Evolutionary conservation across 2,329 filamentous ascomycete genomes (phyloP), one percentile per base, ranked within the genome.

Genomic region (Coccinonectria pachysandricola): DNA sequence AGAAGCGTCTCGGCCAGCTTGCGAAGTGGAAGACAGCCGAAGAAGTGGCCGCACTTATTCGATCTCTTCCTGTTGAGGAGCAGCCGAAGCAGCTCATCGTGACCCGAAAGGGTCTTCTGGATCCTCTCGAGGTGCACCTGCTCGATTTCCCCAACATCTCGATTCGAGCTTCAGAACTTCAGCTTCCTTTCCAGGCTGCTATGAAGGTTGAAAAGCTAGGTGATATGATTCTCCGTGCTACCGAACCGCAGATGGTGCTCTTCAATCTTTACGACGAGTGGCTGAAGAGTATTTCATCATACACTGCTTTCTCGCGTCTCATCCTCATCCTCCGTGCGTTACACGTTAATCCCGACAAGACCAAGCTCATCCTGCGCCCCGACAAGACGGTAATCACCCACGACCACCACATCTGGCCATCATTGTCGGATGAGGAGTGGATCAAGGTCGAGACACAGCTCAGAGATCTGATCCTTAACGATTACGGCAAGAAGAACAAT

Each of bases 401-500:
- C 45, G 87, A 96, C 49, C 91, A 98, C 60, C 91, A 98, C 54
- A 98, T 98, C 52, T 98, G 91, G 91, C 91, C 91, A 1, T 79
- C 85, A 0, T 63, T 98, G 29, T 79, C 83, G 0, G 91, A 98
- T 39, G 91, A 98, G 45, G 87, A 94, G 37, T 98, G 91, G 91
- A 91, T 98, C 59, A 95, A 95, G 72, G 85, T 98, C n/a, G 91
- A 98, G 66, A 86, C 86, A 23, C 84, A 93, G 51, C 65, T 98
- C 21, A 79, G 91, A 54, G 91, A 98, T 64, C 64, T 98, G 40
- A 98, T 98, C 46, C 54, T 98, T 42, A 95, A 96, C 43, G 91
- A 98, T 53, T 98, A 98, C 52, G 91, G 91, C 51, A 98, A 96
- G 73, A 98, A 98, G 72, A 98, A 98, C 66, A 98, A 96, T 45